Conservation (phyloP, 805 yeast genomes). For the Barnettozyma sucrosica region DNA sequence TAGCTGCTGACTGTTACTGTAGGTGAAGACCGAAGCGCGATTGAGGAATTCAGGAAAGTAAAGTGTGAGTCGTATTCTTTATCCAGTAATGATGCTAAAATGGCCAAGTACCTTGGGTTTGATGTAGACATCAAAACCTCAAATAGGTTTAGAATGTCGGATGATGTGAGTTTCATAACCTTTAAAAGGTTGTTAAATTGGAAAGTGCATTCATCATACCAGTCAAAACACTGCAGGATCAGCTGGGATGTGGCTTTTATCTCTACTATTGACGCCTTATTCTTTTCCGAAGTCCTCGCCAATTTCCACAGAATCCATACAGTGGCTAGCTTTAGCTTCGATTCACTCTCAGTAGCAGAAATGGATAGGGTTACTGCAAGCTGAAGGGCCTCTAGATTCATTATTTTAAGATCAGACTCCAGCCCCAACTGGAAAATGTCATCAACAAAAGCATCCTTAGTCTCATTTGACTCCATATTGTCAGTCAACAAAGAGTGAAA, state of each 20-base stretch:
- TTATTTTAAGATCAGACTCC: background rate
- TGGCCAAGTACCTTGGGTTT: conserved; percentile 1
- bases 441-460: background rate
- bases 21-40: conserved; percentile 10
- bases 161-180: background rate
- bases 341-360: background rate
- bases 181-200: conserved; percentile 3
- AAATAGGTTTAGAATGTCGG: background rate
- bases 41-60: conserved; percentile 26
- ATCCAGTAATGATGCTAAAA: conserved; percentile 11
- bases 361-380: background rate
- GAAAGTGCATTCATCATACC: background rate
- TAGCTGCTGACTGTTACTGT: conserved; percentile 5
- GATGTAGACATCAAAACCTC: background rate
- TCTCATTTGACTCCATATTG: background rate
- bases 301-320: conserved; percentile 5
- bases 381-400: background rate
- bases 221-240: background rate
- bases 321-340: background rate
- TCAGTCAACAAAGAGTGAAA: background rate
- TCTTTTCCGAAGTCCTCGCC: conserved; percentile 1
- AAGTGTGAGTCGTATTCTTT: conserved; percentile 20
- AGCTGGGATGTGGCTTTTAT: background rate
- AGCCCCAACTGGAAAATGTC: conserved; percentile 3
- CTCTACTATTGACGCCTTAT: conserved; percentile 4